These are phyloP conservation scores for Ophiocordyceps robertsii DNA, from an alignment of 2,329 filamentous ascomycete genomes.

Conservation along the genomic window DNA sequence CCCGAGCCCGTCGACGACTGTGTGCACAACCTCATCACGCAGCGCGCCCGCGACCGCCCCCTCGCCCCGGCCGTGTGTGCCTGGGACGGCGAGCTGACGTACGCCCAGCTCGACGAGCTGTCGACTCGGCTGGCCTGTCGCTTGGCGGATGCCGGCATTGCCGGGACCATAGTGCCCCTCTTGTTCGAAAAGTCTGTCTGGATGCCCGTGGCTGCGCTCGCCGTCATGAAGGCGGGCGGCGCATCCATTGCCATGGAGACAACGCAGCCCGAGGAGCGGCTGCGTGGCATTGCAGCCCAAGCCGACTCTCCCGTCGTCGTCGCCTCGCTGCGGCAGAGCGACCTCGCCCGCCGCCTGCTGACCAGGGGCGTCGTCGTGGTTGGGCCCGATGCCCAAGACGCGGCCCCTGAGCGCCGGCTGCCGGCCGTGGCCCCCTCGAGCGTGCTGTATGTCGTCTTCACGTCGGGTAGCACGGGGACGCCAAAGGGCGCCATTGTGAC, in stretches of 20 bases:
- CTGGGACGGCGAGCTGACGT: conserved; percentile 12
- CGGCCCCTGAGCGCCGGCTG: neutral
- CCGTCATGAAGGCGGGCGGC: conserved; percentile 10
- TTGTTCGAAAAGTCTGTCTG: conserved; percentile 13
- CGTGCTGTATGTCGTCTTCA: conserved; percentile 9
- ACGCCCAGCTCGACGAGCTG: conserved; percentile 4
- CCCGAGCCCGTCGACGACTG: conserved; percentile 7
- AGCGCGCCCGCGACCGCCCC: conserved; percentile 5
- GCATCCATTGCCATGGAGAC: conserved; percentile 14
- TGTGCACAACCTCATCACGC: conserved; percentile 6
- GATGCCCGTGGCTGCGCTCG: conserved; percentile 10
- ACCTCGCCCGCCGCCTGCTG: neutral
- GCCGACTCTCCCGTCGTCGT: conserved; percentile 1
- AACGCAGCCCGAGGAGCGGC: conserved; percentile 1
- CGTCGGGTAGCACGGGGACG: conserved; percentile 7
- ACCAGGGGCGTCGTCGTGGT: neutral
- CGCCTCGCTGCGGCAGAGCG: neutral
- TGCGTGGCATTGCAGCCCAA: conserved; percentile 2
- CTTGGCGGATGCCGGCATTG: conserved; percentile 2
- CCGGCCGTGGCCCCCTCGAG: conserved; percentile 1
- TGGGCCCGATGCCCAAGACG: neutral
- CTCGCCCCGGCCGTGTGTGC: conserved; percentile 9
- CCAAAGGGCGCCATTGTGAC: conserved; percentile 12
- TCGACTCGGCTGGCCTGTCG: conserved; percentile 2
- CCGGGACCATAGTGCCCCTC: conserved; percentile 8